phyloP scores from a whole-genome alignment of 441 rosid genomes.

The Biscutella laevigata region DNA sequence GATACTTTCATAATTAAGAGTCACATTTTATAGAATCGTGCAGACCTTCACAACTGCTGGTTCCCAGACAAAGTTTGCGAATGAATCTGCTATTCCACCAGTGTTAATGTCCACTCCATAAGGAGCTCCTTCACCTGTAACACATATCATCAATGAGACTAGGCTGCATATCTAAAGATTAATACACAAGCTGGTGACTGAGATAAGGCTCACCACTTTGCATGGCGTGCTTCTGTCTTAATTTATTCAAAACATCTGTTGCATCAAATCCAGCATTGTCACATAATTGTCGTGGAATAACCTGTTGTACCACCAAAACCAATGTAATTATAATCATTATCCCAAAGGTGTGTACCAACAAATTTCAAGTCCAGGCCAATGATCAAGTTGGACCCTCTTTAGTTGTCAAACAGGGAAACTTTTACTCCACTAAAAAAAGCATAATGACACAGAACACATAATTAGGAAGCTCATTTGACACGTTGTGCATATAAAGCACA shows the following conservation, averaged over 20 bases:
- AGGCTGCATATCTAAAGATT: neutral
- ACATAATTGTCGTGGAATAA: slow-evolving; percentile 92
- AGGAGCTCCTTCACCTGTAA: slow-evolving; percentile 79
- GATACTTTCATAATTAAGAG: neutral
- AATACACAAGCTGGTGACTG: neutral
- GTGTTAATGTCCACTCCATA: slow-evolving; percentile 96
- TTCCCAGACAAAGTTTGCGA: slow-evolving; percentile 95
- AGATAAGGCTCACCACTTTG: slow-evolving; percentile 53
- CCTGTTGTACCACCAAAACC: slow-evolving; percentile 33
- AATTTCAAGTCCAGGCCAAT: neutral
- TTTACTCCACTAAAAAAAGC: neutral
- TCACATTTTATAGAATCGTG: neutral
- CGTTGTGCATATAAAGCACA: neutral
- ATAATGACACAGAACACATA: neutral
- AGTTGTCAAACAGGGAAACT: neutral
- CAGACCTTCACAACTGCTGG: slow-evolving; percentile 93
- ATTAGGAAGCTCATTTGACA: neutral
- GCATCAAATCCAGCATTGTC: slow-evolving; percentile 99
- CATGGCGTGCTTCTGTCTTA: slow-evolving; percentile 91
- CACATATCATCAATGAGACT: slow-evolving; percentile 1
- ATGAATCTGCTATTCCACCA: slow-evolving; percentile 92
- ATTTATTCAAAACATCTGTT: slow-evolving; percentile 92
- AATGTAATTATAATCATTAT: neutral
- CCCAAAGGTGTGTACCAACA: neutral
- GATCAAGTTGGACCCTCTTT: neutral